These are phyloP conservation scores for Globisporangium parvum DNA, from an alignment of 352 stramenopile species.

Conservation along the genomic window DNA sequence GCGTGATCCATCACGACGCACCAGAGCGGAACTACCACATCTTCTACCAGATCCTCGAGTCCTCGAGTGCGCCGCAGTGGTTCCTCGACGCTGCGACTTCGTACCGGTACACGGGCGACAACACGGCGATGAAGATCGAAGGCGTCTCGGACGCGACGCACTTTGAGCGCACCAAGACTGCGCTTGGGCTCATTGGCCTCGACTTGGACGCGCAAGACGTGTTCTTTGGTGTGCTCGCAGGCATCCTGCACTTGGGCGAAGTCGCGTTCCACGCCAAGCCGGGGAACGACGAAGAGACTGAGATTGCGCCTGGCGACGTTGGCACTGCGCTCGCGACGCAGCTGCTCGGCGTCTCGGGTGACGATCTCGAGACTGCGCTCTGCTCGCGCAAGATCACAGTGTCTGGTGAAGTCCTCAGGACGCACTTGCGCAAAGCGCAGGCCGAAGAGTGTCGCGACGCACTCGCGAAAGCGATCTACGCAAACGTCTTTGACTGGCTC, in stretches of 20 bases:
- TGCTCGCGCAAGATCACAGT: constrained; percentile 61
- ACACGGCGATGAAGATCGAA: constrained; percentile 55
- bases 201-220: constrained; percentile 38
- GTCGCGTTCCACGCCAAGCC: constrained; percentile 83
- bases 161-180: constrained; percentile 62
- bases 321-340: constrained; percentile 33
- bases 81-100: constrained; percentile 40
- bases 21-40: constrained; percentile 97
- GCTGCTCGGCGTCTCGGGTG: constrained; percentile 46
- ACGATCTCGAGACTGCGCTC: constrained; percentile 58
- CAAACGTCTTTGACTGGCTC: constrained; percentile 95
- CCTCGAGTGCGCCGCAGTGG: constrained; percentile 8
- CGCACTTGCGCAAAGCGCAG: constrained; percentile 77
- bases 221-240: constrained; percentile 78
- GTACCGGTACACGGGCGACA: constrained; percentile 66
- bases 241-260: constrained; percentile 96
- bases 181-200: constrained; percentile 62
- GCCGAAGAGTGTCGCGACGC: constrained; percentile 91
- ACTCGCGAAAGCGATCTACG: constrained; percentile 95
- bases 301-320: constrained; percentile 29
- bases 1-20: constrained; percentile 91
- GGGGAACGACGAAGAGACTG: constrained; percentile 65
- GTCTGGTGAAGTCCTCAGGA: constrained; percentile 63
- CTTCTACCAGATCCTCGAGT: constrained; percentile 85
- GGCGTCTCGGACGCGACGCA: constrained; percentile 64